phyloP scores from a whole-genome alignment of 2,329 filamentous ascomycete genomes.

The Camptophora hylomeconis region DNA sequence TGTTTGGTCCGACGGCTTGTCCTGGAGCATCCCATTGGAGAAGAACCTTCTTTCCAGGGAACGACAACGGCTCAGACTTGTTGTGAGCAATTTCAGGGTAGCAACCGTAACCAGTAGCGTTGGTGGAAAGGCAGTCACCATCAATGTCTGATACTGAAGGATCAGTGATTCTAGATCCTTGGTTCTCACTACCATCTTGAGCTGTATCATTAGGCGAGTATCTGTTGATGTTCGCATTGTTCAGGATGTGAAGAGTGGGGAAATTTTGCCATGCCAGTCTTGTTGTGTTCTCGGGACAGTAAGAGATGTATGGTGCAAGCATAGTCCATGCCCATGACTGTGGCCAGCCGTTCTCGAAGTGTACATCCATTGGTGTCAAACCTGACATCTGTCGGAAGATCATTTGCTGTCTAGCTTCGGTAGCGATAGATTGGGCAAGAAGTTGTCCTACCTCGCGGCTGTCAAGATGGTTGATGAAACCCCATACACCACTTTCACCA shows the following conservation, averaged over 20 bases:
- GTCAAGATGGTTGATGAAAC: slow-evolving; percentile 66
- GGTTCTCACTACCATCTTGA: slow-evolving; percentile 48
- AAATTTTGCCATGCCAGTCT: slow-evolving; percentile 77
- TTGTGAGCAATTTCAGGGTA: slow-evolving; percentile 54
- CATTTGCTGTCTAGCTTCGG: slow-evolving; percentile 70
- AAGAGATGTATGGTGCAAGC: slow-evolving; percentile 67
- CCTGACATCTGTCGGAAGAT: slow-evolving; percentile 74
- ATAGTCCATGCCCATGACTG: slow-evolving; percentile 79
- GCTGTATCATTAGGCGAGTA: slow-evolving; percentile 46
- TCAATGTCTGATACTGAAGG: slow-evolving; percentile 12
- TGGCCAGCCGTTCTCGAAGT: slow-evolving; percentile 67
- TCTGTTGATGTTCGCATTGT: slow-evolving; percentile 63
- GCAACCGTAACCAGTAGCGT: slow-evolving; percentile 43
- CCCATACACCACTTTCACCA: slow-evolving; percentile 68
- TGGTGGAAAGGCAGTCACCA: slow-evolving; percentile 42
- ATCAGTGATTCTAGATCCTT: slow-evolving; percentile 18
- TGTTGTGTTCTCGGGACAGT: slow-evolving; percentile 59
- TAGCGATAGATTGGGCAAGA: slow-evolving; percentile 62
- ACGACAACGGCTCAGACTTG: slow-evolving; percentile 57
- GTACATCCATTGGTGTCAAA: slow-evolving; percentile 68
- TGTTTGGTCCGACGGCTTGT: slow-evolving; percentile 60
- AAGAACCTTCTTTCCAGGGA: slow-evolving; percentile 58
- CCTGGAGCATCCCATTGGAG: slow-evolving; percentile 63
- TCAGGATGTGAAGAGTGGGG: slow-evolving; percentile 56
- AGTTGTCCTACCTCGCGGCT: slow-evolving; percentile 61